Conservation (phyloP, 257 asterid genomes). For the Eustoma russellianum region DNA sequence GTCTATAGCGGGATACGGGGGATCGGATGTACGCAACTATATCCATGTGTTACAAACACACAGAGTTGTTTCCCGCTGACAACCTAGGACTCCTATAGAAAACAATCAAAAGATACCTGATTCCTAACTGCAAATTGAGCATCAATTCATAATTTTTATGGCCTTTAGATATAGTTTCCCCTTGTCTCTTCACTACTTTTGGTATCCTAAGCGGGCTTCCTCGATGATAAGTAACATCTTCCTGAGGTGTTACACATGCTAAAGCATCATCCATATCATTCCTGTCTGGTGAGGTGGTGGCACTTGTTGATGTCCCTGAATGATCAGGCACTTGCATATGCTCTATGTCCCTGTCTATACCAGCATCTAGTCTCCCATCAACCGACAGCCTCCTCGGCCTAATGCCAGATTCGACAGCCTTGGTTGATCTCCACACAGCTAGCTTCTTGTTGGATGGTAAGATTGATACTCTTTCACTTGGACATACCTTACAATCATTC, state of each 20-base stretch:
- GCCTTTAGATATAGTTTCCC: slow-evolving; percentile 31
- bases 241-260: slow-evolving; percentile 6
- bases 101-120: slow-evolving; percentile 25
- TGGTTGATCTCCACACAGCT: slow-evolving; percentile 55
- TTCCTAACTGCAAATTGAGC: slow-evolving; percentile 35
- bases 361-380: slow-evolving; percentile 59
- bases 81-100: no score
- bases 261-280: slow-evolving; percentile 11
- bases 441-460: slow-evolving; percentile 86
- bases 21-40: no score
- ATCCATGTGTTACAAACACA: no score
- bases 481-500: slow-evolving; percentile 50
- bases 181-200: slow-evolving; percentile 27
- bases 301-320: slow-evolving; percentile 34
- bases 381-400: slow-evolving; percentile 67
- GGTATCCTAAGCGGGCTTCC: slow-evolving; percentile 29
- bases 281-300: slow-evolving; percentile 11
- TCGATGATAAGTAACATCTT: slow-evolving; percentile 4
- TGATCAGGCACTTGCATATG: slow-evolving; percentile 55
- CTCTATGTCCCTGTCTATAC: slow-evolving; percentile 45
- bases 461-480: slow-evolving; percentile 48
- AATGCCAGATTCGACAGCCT: slow-evolving; percentile 20
- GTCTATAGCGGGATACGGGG: no score
- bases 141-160: slow-evolving; percentile 32
- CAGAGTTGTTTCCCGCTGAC: no score